A percentile compares a stretch with the other conserved stretches of the same genome.
These are phyloP conservation scores for Aureobasidium pullulans DNA, from an alignment of 2,329 filamentous ascomycete species.

Conservation along the genomic window DNA sequence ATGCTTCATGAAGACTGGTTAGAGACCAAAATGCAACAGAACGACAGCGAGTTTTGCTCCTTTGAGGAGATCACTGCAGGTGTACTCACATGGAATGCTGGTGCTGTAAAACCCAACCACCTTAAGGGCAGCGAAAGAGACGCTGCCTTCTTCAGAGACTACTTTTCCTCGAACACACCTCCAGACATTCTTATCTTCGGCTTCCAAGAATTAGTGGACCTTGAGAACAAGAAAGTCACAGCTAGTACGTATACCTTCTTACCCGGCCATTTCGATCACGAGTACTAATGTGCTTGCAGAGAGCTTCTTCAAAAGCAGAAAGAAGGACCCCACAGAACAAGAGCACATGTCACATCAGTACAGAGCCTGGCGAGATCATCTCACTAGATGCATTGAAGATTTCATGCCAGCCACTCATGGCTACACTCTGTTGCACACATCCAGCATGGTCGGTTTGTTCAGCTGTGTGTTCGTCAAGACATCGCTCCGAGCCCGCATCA, in stretches of 20 bases:
- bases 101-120: conserved; percentile 83
- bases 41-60: conserved; percentile 74
- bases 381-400: conserved; percentile 75
- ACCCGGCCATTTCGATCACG: not conserved
- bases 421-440: conserved; percentile 81
- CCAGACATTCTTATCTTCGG: conserved; percentile 92
- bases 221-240: conserved; percentile 95
- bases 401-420: conserved; percentile 68
- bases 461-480: conserved; percentile 92
- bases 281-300: conserved; percentile 37
- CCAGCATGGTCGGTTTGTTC: conserved; percentile 87
- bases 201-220: conserved; percentile 95
- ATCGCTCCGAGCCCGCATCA: conserved; percentile 66
- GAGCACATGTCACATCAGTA: conserved; percentile 97
- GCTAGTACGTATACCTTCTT: conserved; percentile 56
- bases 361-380: conserved; percentile 88
- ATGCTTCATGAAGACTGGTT: conserved; percentile 90
- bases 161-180: conserved; percentile 66
- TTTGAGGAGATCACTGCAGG: conserved; percentile 75
- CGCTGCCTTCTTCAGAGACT: conserved; percentile 69
- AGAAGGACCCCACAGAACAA: conserved; percentile 75
- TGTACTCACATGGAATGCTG: conserved; percentile 94
- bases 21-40: conserved; percentile 79
- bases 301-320: conserved; percentile 74
- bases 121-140: conserved; percentile 65